phyloP scores from a whole-genome alignment of 208 protist species.

The Blastocrithidia nonstop region DNA sequence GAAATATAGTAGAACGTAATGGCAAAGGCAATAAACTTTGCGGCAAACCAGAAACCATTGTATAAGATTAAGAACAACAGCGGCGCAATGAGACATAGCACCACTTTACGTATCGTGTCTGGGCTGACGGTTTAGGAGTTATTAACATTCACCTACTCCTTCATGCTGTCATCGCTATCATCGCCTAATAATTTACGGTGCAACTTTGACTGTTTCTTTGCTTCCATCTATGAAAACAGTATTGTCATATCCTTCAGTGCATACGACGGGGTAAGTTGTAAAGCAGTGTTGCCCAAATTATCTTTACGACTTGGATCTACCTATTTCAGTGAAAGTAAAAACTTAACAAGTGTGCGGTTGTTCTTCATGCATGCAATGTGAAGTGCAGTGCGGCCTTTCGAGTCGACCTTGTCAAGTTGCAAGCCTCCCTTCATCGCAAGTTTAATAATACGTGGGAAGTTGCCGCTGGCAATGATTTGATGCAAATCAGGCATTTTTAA shows the following conservation, averaged over 20 bases:
- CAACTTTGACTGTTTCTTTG: conserved; percentile 16
- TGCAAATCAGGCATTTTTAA: conserved; percentile 11
- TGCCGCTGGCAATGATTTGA: conserved; percentile 11
- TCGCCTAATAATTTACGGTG: conserved; percentile 1
- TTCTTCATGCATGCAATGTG: conserved; percentile 48
- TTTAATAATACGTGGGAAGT: conserved; percentile 26
- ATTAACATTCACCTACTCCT: conserved; percentile 30
- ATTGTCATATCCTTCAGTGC: conserved; percentile 22
- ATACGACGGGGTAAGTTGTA: conserved; percentile 25
- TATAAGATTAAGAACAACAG: conserved; percentile 67
- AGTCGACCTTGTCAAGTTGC: conserved; percentile 37
- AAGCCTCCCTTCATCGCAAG: conserved; percentile 23
- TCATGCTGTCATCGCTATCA: conserved; percentile 16
- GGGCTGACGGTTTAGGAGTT: conserved; percentile 65
- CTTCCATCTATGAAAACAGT: conserved; percentile 33
- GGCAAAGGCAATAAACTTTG: conserved; percentile 41
- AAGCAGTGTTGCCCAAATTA: conserved; percentile 29
- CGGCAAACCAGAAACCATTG: conserved; percentile 51
- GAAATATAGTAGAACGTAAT: conserved; percentile 62
- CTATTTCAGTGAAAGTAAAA: conserved; percentile 22
- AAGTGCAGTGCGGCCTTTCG: conserved; percentile 38
- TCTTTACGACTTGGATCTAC: conserved; percentile 28
- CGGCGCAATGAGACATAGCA: conserved; percentile 41
- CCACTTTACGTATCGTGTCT: conserved; percentile 43
- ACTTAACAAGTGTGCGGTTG: conserved; percentile 15